Base-by-base conservation (phyloP, 441 rosid species). In the Heliophila coronopifolia region DNA sequence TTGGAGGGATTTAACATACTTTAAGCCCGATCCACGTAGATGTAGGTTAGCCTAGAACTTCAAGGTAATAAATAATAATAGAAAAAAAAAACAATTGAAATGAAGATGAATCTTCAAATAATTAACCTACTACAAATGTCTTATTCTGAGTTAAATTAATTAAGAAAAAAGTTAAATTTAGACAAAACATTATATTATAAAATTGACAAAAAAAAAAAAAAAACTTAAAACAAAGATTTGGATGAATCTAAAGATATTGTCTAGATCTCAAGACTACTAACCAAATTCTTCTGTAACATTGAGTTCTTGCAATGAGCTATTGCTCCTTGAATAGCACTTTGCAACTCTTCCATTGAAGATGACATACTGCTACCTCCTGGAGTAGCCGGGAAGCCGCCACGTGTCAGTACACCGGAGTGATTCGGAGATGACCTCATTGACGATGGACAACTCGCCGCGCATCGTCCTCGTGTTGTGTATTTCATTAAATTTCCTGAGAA, bases 271-370 rank as follows among this genome's bases (percentile, higher is more conserved):
- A 32, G 59, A 52, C 77, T 79, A 75, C 78, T 78, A 52, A 69
- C 69, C 70, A 73, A 22, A 51, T 39, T 78, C 73, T 49, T 77
- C 54, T 69, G 77, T 35, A 66, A 10, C 91, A 86, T 66, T 11
- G 98, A 90, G 76, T 84, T 86, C 76, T 90, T 90, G 81, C 98
- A 90, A 53, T 86, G 98, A 36, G 92, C 81, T 26, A 90, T 84
- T 31, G 95, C 95, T 31, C 98, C 87, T 71, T 90, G 92, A 37
- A 86, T 86, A 17, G 98, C 94, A 55, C 84, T 77, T 57, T 86
- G 98, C 49, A 90, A 55, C 68, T 86, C 96, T 58, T 86, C 95
- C 95, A 82, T 81, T 1, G 97, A 77, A 26, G 94, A 84, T 17
- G 94, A 84, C 28, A 65, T 13, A 12, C 51, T 64, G 18, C 58